phyloP scores from a whole-genome alignment of 1,139 yeast species.

The Hansenula lynferdii region DNA sequence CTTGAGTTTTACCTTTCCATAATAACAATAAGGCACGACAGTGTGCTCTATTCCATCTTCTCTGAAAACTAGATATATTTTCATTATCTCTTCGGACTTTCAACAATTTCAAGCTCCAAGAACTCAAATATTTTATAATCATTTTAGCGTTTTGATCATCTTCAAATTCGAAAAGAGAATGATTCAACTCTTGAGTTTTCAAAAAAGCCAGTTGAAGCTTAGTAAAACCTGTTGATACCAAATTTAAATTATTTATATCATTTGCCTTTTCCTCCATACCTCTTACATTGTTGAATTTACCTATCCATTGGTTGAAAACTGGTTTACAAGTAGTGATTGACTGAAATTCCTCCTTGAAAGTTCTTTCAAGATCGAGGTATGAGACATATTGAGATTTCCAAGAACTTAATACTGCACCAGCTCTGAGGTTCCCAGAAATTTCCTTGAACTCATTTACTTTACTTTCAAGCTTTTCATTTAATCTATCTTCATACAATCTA shows the following conservation, averaged over 20 bases:
- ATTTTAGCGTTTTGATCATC: constrained; percentile 19
- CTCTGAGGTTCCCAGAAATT: neutral
- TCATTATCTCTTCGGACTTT: constrained; percentile 29
- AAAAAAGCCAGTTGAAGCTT: constrained; percentile 16
- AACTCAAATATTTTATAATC: constrained; percentile 21
- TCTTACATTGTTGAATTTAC: constrained; percentile 9
- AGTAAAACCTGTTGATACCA: constrained; percentile 19
- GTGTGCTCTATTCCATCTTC: constrained; percentile 32
- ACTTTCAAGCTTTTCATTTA: constrained; percentile 11
- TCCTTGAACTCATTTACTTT: neutral
- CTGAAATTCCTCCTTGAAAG: constrained; percentile 7
- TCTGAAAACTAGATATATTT: constrained; percentile 24
- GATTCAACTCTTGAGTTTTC: constrained; percentile 11
- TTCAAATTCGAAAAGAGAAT: constrained; percentile 8
- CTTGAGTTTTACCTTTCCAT: constrained; percentile 26
- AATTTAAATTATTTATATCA: constrained; percentile 17
- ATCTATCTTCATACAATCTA: constrained; percentile 2
- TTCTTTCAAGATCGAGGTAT: constrained; percentile 5
- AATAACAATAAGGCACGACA: constrained; percentile 27
- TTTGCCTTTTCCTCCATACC: constrained; percentile 18
- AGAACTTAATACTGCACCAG: neutral
- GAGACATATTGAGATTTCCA: constrained; percentile 11
- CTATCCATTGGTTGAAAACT: constrained; percentile 16
- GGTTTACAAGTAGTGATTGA: constrained; percentile 3
- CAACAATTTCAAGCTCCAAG: constrained; percentile 28